phyloP scores from a whole-genome alignment of 352 stramenopile species.

The Phytophthora litchii region DNA sequence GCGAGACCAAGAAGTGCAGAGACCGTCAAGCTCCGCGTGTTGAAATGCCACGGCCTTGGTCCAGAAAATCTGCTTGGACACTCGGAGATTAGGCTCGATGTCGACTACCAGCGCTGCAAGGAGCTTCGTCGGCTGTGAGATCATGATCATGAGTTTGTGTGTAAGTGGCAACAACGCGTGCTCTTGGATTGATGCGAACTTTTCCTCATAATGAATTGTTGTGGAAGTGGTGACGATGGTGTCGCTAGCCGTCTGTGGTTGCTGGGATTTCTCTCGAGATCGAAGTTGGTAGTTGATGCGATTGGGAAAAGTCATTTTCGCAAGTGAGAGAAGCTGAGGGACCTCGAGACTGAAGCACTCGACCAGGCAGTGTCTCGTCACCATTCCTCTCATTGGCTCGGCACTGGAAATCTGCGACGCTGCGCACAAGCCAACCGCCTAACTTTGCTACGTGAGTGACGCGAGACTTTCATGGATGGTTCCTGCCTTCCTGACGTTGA shows the following conservation, averaged over 20 bases:
- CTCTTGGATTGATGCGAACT: constrained; percentile 1
- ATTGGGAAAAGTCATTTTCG: constrained; percentile 67
- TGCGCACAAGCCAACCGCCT: constrained; percentile 13
- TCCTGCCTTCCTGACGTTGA: constrained; percentile 11
- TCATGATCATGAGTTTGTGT: constrained; percentile 51
- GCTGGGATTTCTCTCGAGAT: constrained; percentile 37
- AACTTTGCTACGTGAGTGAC: constrained; percentile 1
- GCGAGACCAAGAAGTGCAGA: constrained; percentile 33
- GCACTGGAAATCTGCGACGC: constrained; percentile 40
- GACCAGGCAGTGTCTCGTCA: constrained; percentile 13
- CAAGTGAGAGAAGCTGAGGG: constrained; percentile 28
- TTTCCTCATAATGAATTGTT: constrained; percentile 18
- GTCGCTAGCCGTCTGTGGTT: constrained; percentile 20
- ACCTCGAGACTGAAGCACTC: constrained; percentile 11
- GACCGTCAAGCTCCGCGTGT: constrained; percentile 37
- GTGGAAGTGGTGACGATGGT: constrained; percentile 1
- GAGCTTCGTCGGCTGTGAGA: constrained; percentile 53
- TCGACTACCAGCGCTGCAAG: constrained; percentile 49
- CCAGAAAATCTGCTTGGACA: constrained; percentile 37
- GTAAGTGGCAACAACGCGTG: constrained; percentile 45
- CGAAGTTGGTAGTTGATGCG: constrained; percentile 39
- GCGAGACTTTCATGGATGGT: constrained; percentile 29
- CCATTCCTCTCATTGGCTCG: constrained; percentile 19
- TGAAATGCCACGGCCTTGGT: constrained; percentile 43
- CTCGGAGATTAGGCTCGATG: constrained; percentile 10